A percentile compares a stretch with the other conserved stretches of the same genome.
Conservation (phyloP, 2,329 filamentous ascomycete genomes). For the Alternaria alternata region DNA sequence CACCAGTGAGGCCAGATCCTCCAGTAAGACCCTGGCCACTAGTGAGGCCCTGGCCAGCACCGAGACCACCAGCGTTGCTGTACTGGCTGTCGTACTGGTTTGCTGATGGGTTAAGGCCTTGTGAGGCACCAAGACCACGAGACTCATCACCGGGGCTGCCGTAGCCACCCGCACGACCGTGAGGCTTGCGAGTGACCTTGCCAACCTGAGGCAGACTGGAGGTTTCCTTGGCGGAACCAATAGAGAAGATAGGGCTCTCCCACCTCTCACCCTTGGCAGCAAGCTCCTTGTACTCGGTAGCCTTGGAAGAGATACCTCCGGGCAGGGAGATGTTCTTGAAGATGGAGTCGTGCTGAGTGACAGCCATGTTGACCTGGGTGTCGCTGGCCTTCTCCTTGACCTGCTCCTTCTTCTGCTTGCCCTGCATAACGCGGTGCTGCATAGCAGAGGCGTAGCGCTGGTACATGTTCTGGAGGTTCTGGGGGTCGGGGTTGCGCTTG, state of each 20-base stretch:
- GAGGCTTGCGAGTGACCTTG: slow-evolving; percentile 67
- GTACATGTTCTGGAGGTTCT: slow-evolving; percentile 83
- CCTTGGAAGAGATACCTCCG: slow-evolving; percentile 89
- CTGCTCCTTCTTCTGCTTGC: slow-evolving; percentile 78
- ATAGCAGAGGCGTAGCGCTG: slow-evolving; percentile 79
- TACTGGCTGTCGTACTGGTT: slow-evolving; percentile 29
- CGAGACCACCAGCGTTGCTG: slow-evolving; percentile 19
- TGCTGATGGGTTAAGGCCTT: slow-evolving; percentile 21
- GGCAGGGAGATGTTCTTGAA: slow-evolving; percentile 89
- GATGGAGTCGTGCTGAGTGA: slow-evolving; percentile 88
- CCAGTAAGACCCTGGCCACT: slow-evolving; percentile 17
- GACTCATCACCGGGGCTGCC: slow-evolving; percentile 26
- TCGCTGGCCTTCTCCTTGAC: slow-evolving; percentile 60
- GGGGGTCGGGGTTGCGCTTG: slow-evolving; percentile 69
- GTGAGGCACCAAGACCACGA: slow-evolving; percentile 27
- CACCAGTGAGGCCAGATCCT: slow-evolving; percentile 14
- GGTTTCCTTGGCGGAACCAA: slow-evolving; percentile 79
- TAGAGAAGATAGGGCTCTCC: slow-evolving; percentile 92
- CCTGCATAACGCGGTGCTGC: slow-evolving; percentile 76
- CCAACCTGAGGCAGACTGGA: slow-evolving; percentile 70
- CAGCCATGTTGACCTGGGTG: slow-evolving; percentile 81
- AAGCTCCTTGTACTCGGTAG: slow-evolving; percentile 89
- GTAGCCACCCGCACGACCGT: slow-evolving; percentile 54
- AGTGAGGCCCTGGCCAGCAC: slow-evolving; percentile 14
- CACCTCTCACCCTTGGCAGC: slow-evolving; percentile 89